Evolutionary conservation across 805 yeast species (phyloP).

Genomic region (Wickerhamiella galacta): DNA sequence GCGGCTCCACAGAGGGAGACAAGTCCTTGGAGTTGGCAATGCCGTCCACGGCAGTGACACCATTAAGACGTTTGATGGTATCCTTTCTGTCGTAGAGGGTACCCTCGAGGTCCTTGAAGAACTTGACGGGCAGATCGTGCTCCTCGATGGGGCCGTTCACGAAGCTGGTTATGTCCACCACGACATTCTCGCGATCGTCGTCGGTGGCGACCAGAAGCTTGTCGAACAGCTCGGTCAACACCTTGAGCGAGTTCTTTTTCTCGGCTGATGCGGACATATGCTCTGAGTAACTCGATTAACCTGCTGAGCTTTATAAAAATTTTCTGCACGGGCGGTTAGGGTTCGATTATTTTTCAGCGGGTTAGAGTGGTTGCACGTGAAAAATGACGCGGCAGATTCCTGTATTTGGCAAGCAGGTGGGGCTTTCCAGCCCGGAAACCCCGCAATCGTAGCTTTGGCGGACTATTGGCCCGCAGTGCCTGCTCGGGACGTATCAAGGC

Average conservation of each 20-base stretch:
- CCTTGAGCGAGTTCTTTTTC: slow-evolving; percentile 32
- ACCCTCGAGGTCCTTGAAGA: slow-evolving; percentile 61
- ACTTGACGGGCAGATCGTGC: slow-evolving; percentile 89
- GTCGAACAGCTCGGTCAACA: slow-evolving; percentile 83
- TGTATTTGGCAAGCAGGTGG: too few species aligned
- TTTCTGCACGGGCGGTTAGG: slow-evolving; percentile 4
- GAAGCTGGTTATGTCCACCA: slow-evolving; percentile 79
- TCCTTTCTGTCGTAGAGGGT: slow-evolving; percentile 73
- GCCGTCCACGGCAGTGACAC: slow-evolving; percentile 68
- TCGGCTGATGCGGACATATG: slow-evolving; percentile 16
- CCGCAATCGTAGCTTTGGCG: too few species aligned
- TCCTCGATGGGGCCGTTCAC: slow-evolving; percentile 94
- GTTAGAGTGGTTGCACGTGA: too few species aligned
- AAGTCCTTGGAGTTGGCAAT: slow-evolving; percentile 61
- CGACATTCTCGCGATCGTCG: slow-evolving; percentile 72
- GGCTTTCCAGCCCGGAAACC: too few species aligned
- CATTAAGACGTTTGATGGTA: slow-evolving; percentile 45
- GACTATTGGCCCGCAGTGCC: too few species aligned
- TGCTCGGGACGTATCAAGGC: too few species aligned
- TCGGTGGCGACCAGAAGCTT: slow-evolving; percentile 74
- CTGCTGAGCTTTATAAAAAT: slow-evolving; percentile 1
- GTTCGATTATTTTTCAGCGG: too few species aligned
- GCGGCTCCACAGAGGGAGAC: slow-evolving; percentile 92
- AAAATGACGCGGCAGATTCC: too few species aligned
- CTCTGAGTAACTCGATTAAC: too few species aligned